Evolutionary conservation across 2,329 filamentous ascomycete genomes (phyloP).

Genomic region (Arthrinium phaeospermum): DNA sequence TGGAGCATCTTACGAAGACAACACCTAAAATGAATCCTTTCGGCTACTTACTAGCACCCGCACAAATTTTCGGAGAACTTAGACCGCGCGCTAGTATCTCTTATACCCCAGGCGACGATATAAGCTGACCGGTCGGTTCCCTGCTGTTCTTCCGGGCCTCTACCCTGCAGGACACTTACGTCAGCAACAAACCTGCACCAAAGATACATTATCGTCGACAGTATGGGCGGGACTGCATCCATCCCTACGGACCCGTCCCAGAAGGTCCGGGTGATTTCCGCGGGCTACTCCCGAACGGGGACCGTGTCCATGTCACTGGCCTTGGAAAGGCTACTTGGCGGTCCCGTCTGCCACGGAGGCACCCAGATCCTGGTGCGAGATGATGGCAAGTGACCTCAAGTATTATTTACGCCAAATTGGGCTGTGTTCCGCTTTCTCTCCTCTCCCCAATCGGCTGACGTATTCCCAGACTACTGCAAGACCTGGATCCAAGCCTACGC

Average conservation of each 20-base stretch:
- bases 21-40: no score
- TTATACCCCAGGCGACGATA: no score
- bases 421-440: no score
- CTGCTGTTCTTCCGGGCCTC: neutral
- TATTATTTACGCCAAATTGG: no score
- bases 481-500: conserved; percentile 29
- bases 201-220: neutral
- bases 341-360: conserved; percentile 55
- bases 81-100: no score
- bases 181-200: neutral
- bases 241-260: neutral
- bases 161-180: neutral
- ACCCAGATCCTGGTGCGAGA: conserved; percentile 42
- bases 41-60: no score
- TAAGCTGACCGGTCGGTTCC: no score
- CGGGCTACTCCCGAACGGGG: conserved; percentile 52
- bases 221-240: neutral
- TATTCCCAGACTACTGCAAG: neutral
- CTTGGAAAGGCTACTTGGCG: conserved; percentile 51
- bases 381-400: conserved; percentile 41
- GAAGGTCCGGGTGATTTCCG: conserved; percentile 46
- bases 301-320: conserved; percentile 55
- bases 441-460: neutral
- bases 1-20: no score
- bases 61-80: no score